Percentiles rank a stretch among this genome's conserved stretches.
Evolutionary conservation across 768 basidiomycete species (phyloP).

Genomic region (Galerina sulciceps): DNA sequence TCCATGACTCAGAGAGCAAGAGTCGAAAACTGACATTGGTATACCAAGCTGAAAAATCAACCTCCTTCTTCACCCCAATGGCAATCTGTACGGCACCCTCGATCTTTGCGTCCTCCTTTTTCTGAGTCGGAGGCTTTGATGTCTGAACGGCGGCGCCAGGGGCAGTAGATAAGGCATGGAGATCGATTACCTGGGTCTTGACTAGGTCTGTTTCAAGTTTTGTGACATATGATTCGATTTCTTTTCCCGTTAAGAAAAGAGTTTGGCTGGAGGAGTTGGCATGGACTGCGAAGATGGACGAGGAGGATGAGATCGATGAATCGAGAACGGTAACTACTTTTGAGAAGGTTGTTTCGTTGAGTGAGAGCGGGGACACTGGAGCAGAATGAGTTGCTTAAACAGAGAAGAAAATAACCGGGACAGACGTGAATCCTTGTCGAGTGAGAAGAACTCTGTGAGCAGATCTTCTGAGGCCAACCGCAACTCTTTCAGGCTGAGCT

Average conservation of each 20-base stretch:
- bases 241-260: constrained; percentile 77
- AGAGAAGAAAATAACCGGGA: not conserved
- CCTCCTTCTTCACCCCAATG: constrained; percentile 94
- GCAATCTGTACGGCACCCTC: constrained; percentile 92
- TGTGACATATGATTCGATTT: constrained; percentile 74
- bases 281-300: constrained; percentile 75
- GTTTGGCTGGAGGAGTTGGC: constrained; percentile 73
- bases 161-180: constrained; percentile 57
- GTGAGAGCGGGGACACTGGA: constrained; percentile 84
- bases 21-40: constrained; percentile 66
- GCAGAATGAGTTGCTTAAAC: not conserved
- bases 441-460: constrained; percentile 79
- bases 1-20: not conserved
- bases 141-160: constrained; percentile 42
- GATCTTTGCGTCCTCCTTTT: constrained; percentile 79
- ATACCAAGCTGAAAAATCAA: constrained; percentile 94
- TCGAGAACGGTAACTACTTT: constrained; percentile 80
- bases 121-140: constrained; percentile 46
- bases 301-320: constrained; percentile 71
- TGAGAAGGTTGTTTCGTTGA: constrained; percentile 67
- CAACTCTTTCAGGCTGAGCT: constrained; percentile 84
- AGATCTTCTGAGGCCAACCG: constrained; percentile 87
- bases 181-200: constrained; percentile 78
- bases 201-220: constrained; percentile 67
- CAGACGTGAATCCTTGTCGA: constrained; percentile 87